phyloP scores from a whole-genome alignment of 352 stramenopile species.

The Phytopythium mirpurense region DNA sequence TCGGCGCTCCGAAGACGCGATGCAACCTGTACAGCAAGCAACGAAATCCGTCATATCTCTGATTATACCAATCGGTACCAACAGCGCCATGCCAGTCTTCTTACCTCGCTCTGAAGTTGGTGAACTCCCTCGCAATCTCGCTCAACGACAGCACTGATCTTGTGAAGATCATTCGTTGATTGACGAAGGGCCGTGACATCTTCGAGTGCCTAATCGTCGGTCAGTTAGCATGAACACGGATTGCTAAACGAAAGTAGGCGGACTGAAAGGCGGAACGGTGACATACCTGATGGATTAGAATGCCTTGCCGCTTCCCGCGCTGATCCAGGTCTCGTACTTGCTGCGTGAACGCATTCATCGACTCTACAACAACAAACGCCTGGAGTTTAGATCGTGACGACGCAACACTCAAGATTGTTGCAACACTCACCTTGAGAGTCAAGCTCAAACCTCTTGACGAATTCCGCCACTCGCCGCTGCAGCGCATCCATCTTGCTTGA shows the following conservation, averaged over 20 bases:
- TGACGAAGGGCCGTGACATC: conserved; percentile 21
- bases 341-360: conserved; percentile 23
- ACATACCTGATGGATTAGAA: conserved; percentile 36
- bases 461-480: conserved; percentile 39
- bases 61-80: background rate
- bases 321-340: conserved; percentile 41
- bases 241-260: background rate
- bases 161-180: conserved; percentile 27
- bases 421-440: conserved; percentile 29
- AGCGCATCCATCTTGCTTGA: conserved; percentile 33
- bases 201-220: conserved; percentile 10
- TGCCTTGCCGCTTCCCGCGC: conserved; percentile 34
- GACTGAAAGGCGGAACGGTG: background rate
- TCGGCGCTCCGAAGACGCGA: conserved; percentile 29
- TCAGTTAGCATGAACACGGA: background rate
- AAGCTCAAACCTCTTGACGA: conserved; percentile 41
- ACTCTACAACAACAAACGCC: conserved; percentile 17
- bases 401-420: too few species aligned
- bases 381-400: too few species aligned
- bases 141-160: conserved; percentile 20
- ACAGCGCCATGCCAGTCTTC: too few species aligned
- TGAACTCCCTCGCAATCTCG: conserved; percentile 18
- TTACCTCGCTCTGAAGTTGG: conserved; percentile 18
- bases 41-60: background rate
- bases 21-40: conserved; percentile 12